Percentiles rank a stretch among this genome's conserved stretches.
Evolutionary conservation across 225 moss, liverwort and hornwort genomes (phyloP).

Genomic region (Pseudoscleropodium purum): DNA sequence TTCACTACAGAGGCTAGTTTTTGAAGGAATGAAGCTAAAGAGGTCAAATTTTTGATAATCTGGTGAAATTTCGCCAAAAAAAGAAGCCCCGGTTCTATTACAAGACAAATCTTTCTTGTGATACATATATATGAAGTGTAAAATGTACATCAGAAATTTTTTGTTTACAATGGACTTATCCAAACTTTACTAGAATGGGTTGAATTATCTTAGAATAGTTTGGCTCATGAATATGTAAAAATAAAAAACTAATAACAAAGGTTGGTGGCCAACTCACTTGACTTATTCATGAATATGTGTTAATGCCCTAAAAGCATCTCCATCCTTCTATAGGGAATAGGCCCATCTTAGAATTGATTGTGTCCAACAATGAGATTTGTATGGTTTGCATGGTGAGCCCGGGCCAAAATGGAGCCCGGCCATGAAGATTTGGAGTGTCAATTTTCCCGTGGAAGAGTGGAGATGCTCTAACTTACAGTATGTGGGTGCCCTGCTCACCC

Average conservation of each 20-base stretch:
- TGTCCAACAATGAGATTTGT: too few species aligned
- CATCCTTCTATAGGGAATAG: not conserved
- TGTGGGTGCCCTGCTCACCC: not conserved
- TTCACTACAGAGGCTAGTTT: too few species aligned
- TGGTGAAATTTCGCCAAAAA: too few species aligned
- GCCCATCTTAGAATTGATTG: not conserved
- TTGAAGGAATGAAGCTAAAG: too few species aligned
- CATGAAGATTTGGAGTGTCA: not conserved
- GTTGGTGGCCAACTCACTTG: not conserved
- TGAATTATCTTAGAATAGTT: not conserved
- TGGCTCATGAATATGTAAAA: not conserved
- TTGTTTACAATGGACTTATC: not conserved
- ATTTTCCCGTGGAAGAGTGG: not conserved
- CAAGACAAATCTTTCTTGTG: not conserved
- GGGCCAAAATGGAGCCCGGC: not conserved
- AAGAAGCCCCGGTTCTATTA: too few species aligned
- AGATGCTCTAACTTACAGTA: not conserved
- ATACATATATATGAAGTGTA: not conserved
- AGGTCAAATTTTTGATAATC: too few species aligned
- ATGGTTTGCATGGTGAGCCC: too few species aligned
- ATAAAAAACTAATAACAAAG: not conserved
- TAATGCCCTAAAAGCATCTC: not conserved
- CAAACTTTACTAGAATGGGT: not conserved
- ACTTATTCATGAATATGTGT: not conserved
- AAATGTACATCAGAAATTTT: not conserved